Base-by-base conservation (phyloP, 768 basidiomycete genomes). In the Lactarius vividus region DNA sequence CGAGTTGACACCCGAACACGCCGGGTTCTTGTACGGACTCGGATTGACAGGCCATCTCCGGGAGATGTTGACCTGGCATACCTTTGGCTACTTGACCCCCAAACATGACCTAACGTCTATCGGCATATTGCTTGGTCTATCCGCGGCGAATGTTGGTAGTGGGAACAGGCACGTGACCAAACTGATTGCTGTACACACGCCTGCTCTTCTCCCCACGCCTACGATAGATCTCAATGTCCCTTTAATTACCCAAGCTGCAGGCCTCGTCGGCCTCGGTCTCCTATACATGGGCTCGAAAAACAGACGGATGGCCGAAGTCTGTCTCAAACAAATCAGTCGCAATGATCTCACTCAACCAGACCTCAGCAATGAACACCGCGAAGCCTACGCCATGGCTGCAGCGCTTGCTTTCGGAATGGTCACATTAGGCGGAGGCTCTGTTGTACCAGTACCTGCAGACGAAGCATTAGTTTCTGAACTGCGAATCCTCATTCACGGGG, bases 51-150 rank as follows among this genome's bases (percentile, higher is more conserved):
- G 97, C 0, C 96, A 98, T 74, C 81, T 98, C 67, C 86, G 88
- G 69, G 87, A 88, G 65, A 87, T 99, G 85, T 77, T 92, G 71
- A 94, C 93, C 2, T 96, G 95, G 92, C 94, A 97, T 75, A 95
- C 95, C 0, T 98, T 96, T 74, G 86, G 87, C 16, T 97, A 98
- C 75, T 84, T 99, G 71, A 96, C 95, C 3, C 93, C 94, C 5
- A 95, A 98, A 72, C 96, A 98, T 74, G 96, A 98, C 71, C 82
- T 94, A 68, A 98, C 96, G 0, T 94, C 94, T 2, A 94, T 97
- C 56, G 97, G 91, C 2, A 84, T 98, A 49, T 83, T 99, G 0
- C 85, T 99, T 4, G 97, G 97, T n/a, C 82, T 98, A 53, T 87
- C 94, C 2, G 93, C 94, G 2, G 92, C 95, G 1, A 92, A 94